Base-by-base conservation (phyloP, 108 stramenopile species). In the Cyclotella sp. region DNA sequence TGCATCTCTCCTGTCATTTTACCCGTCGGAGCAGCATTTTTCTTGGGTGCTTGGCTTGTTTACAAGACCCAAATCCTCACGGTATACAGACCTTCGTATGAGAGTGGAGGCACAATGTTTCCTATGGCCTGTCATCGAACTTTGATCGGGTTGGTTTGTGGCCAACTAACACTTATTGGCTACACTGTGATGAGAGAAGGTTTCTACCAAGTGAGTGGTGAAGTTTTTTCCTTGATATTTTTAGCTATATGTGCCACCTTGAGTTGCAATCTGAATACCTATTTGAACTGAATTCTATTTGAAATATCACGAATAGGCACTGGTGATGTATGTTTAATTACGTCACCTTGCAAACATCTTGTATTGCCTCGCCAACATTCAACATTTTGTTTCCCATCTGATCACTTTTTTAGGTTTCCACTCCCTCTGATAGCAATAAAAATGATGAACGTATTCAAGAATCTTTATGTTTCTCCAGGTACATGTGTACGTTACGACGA, bases 21-120 rank as follows among this genome's bases (percentile, higher is more conserved):
- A 40, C 91, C 91, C 11, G 81, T 95, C 27, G 95, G 91, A 9
- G 72, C 88, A 9, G 67, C 91, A 5, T 96, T 90, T 85, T 97
- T 95, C 70, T 64, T 84, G 9, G 85, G 87, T 11, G 83, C 93
- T 19, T 78, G 90, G 70, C 68, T 94, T 46, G 92, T 97, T 11
- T 97, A 96, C 89, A 96, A 95, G 84, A 91, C 92, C 34, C 95
- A 97, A 68, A 83, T 95, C 21, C 79, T 96, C 11, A 90, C 89
- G 66, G 93, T 97, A 5, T 91, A 86, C 74, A 79, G 39, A 26
- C 85, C 90, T 30, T 45, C 55, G 8, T 89, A 83, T 69, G 90
- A 91, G 69, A 84, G 84, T 45, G 90, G 90, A 16, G 90, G 90
- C 28, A 68, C 54, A 26, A 75, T 89, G 82, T 91, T 90, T 51